Conservation (phyloP, 768 basidiomycete genomes). For the Rhizopogon salebrosus region DNA sequence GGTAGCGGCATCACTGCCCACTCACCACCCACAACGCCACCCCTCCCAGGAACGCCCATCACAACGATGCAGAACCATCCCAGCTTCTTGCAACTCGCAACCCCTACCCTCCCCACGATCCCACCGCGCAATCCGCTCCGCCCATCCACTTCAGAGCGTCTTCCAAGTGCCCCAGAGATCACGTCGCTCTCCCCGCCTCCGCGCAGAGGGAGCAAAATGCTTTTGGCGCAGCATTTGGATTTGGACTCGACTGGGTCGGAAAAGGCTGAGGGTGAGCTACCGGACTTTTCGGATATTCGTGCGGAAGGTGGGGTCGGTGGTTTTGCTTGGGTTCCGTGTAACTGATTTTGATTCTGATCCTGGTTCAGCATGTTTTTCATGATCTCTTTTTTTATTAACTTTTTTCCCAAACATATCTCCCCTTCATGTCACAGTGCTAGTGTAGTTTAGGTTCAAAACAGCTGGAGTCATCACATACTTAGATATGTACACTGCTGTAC, state of each 20-base stretch:
- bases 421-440: background rate
- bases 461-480: too few species aligned
- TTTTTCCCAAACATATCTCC: too few species aligned
- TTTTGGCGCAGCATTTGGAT: conserved; percentile 13
- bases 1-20: conserved; percentile 19
- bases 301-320: conserved; percentile 35
- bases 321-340: conserved; percentile 47
- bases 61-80: conserved; percentile 46
- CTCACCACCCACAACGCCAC: conserved; percentile 16
- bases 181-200: conserved; percentile 63
- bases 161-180: conserved; percentile 31
- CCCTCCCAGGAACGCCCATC: conserved; percentile 37
- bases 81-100: conserved; percentile 54
- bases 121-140: conserved; percentile 18
- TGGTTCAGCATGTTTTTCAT: too few species aligned
- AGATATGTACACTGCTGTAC: too few species aligned
- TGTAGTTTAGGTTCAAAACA: too few species aligned
- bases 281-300: conserved; percentile 17
- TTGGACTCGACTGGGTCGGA: background rate
- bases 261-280: conserved; percentile 5
- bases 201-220: conserved; percentile 50
- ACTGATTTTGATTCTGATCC: conserved; percentile 6
- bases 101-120: conserved; percentile 25
- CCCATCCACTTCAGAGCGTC: conserved; percentile 22
- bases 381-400: conserved; percentile 11